A percentile compares a stretch with the other conserved stretches of the same genome.
Evolutionary conservation across 2,329 filamentous ascomycete genomes (phyloP).

Genomic region (Tolypocladium ovalisporum): DNA sequence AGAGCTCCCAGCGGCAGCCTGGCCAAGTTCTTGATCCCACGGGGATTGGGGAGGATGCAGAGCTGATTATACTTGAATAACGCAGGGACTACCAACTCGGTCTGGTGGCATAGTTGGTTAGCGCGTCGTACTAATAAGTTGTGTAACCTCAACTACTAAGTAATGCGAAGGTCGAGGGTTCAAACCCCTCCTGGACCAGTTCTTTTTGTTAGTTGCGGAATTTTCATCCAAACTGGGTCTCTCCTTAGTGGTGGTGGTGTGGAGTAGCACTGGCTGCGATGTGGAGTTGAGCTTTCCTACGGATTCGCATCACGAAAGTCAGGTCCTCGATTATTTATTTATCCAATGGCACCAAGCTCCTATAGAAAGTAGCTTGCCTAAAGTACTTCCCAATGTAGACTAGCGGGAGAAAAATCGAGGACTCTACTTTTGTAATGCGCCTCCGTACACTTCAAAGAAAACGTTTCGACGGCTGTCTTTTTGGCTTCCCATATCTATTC

Average conservation of each 20-base stretch:
- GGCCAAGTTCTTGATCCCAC: no score
- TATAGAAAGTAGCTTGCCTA: no score
- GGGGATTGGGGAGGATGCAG: no score
- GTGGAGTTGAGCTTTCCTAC: not conserved
- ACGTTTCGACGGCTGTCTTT: not conserved
- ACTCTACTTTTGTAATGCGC: no score
- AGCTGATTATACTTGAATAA: not conserved
- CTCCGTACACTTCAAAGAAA: no score
- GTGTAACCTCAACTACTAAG: not conserved
- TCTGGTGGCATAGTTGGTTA: constrained; percentile 1
- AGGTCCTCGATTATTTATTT: no score
- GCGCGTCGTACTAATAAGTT: constrained; percentile 1
- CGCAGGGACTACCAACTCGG: not conserved
- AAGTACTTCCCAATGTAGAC: no score
- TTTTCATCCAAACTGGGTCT: no score
- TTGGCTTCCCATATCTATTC: not conserved
- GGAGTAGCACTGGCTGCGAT: not conserved
- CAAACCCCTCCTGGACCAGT: constrained; percentile 1
- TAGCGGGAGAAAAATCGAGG: no score
- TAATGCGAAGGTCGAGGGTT: constrained; percentile 1
- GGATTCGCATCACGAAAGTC: no score
- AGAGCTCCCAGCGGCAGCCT: no score
- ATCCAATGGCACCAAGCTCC: no score
- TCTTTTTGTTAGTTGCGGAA: not conserved
- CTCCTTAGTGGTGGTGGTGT: not conserved